phyloP scores from a whole-genome alignment of 805 yeast genomes.

The Yamadazyma olivae region DNA sequence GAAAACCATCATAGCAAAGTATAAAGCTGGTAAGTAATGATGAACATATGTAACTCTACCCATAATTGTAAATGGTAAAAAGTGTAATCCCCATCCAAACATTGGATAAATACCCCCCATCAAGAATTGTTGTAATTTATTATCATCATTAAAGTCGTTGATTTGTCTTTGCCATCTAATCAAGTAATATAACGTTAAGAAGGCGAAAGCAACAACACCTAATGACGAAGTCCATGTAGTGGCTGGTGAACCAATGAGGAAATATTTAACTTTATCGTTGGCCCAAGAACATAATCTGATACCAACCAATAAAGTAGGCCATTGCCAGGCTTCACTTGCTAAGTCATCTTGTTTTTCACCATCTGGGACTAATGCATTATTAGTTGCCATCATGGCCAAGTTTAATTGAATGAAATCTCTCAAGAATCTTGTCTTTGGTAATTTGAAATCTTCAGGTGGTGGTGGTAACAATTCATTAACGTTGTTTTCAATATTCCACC shows the following conservation, averaged over 20 bases:
- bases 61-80: conserved; percentile 85
- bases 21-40: conserved; percentile 93
- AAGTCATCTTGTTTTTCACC: conserved; percentile 65
- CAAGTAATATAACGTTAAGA: conserved; percentile 38
- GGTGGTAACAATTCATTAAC: conserved; percentile 55
- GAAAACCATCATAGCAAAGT: conserved; percentile 83
- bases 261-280: conserved; percentile 52
- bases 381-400: conserved; percentile 80
- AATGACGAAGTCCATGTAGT: conserved; percentile 66
- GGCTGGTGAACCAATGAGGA: conserved; percentile 68
- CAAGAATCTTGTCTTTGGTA: conserved; percentile 72
- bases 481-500: conserved; percentile 85
- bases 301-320: conserved; percentile 71
- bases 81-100: conserved; percentile 88
- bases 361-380: conserved; percentile 80
- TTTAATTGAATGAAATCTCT: conserved; percentile 70
- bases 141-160: conserved; percentile 47
- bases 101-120: conserved; percentile 84
- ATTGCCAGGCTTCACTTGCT: conserved; percentile 79
- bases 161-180: conserved; percentile 72
- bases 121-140: conserved; percentile 49
- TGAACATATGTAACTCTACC: conserved; percentile 96
- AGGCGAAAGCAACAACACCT: conserved; percentile 53
- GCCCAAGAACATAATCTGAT: conserved; percentile 79
- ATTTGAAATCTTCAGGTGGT: conserved; percentile 57